Base-by-base conservation (phyloP, 805 yeast species). In the Dipodascopsis tothii region DNA sequence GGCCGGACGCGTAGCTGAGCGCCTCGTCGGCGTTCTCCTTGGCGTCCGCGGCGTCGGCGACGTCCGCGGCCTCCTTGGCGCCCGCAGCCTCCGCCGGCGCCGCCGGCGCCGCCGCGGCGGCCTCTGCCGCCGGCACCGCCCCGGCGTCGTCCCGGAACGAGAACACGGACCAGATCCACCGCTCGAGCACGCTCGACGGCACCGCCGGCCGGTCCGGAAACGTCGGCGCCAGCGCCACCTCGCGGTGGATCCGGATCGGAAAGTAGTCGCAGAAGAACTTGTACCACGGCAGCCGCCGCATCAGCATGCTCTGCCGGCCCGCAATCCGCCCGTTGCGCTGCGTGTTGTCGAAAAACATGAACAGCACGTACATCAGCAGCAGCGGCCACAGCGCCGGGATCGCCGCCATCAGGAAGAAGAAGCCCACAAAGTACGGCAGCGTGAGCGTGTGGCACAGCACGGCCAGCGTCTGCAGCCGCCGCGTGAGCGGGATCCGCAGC, bases 301-400 rank as follows among this genome's bases (percentile, higher is more conserved):
- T 68, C 68, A 73, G 69, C 1, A 64, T 60, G 2, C 83, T 78
- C 35, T 72, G 68, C 32, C 94, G 64, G 41, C 72, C 63, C 1
- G 74, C 71, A 0, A 78, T 81, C 16, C 73, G 70, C 1, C 97
- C 97, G 54, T 81, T 80, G 9, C 79, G 74, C 0, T 87, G 84
- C 1, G 95, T 73, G 49, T 75, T 76, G 62, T 81, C 86, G 14
- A 68, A 47, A 16, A 67, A 33, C 33, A 38, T 40, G 54, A 77
- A 74, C 56, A 81, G 83, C 18, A 80, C 60, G 60, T 90, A 92
- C 0, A 84, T 69, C 3, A 81, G 58, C 4, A 82, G 55, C 4
- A 78, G 44, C 1, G 84, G 70, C 95, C 96, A 87, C 35, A 78
- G 66, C 14, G 69, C 52, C 0, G 81, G 81, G 37, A 73, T 65